phyloP scores from a whole-genome alignment of 805 yeast genomes.

The Clavispora santaluciae region DNA sequence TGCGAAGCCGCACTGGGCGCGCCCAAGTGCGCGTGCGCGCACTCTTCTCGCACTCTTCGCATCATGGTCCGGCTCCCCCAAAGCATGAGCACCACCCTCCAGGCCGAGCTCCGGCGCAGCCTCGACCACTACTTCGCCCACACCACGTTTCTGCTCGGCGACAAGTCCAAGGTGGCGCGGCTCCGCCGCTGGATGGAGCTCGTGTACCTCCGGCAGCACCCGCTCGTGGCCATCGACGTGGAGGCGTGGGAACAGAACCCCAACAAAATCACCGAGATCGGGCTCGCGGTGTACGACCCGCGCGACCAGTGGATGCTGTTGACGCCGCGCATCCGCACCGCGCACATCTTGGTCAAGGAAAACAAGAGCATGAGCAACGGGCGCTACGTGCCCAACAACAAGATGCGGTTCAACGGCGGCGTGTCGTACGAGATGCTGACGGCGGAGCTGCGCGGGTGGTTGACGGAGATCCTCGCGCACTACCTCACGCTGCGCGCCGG shows the following conservation, averaged over 20 bases:
- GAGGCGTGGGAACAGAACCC: conserved; percentile 21
- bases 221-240: conserved; percentile 24
- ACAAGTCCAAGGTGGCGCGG: conserved; percentile 4
- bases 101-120: neutral
- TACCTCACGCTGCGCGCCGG: conserved; percentile 15
- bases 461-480: conserved; percentile 11
- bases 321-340: conserved; percentile 15
- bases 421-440: conserved; percentile 13
- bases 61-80: neutral
- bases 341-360: conserved; percentile 20
- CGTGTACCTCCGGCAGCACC: conserved; percentile 18
- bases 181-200: conserved; percentile 15
- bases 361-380: conserved; percentile 14
- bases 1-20: no score
- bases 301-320: conserved; percentile 10
- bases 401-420: conserved; percentile 19
- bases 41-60: neutral
- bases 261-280: conserved; percentile 20
- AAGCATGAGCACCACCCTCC: neutral
- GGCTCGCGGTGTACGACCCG: conserved; percentile 23
- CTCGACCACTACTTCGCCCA: conserved; percentile 9
- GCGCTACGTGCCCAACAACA: conserved; percentile 20
- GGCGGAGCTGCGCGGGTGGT: conserved; percentile 8
- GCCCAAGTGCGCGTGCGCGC: no score
- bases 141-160: conserved; percentile 8